Evolutionary conservation across 345 rosid genomes (phyloP).

Genomic region (Carallia brachiata): DNA sequence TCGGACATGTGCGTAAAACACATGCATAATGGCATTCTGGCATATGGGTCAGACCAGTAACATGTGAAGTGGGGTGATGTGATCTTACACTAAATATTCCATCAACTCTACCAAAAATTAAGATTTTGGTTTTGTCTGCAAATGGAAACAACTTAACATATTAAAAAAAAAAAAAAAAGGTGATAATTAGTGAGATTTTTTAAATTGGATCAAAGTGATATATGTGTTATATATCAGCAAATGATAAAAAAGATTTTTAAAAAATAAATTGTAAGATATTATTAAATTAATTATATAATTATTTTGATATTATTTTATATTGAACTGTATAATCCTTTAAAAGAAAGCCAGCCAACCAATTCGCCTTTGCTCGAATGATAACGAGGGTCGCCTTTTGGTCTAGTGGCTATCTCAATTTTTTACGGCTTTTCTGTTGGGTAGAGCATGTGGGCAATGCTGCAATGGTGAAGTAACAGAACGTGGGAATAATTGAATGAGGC

Average conservation of each 20-base stretch:
- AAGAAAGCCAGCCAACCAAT: neutral
- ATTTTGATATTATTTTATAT: too few relatives aligned
- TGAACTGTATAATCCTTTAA: too few relatives aligned
- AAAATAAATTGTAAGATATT: too few relatives aligned
- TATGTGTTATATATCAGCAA: too few relatives aligned
- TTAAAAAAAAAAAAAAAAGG: neutral
- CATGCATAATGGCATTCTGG: slow-evolving; percentile 3
- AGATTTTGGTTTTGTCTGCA: neutral
- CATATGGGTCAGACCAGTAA: slow-evolving; percentile 3
- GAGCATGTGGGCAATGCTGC: slow-evolving; percentile 41
- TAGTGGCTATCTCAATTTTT: slow-evolving; percentile 26
- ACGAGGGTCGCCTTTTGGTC: neutral
- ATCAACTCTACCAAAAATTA: neutral
- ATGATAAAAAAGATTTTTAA: too few relatives aligned
- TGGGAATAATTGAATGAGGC: slow-evolving; percentile 51
- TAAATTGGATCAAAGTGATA: too few relatives aligned
- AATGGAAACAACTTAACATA: neutral
- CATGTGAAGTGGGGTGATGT: slow-evolving; percentile 11
- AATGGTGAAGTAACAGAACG: slow-evolving; percentile 34
- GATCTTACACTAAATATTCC: slow-evolving; percentile 1
- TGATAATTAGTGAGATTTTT: too few relatives aligned
- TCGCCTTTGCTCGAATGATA: neutral
- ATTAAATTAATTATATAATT: too few relatives aligned
- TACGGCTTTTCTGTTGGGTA: slow-evolving; percentile 40
- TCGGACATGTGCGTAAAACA: slow-evolving; percentile 4